Evolutionary conservation across 2,329 filamentous ascomycete species (phyloP).

Genomic region (Cyclaneusma minus): DNA sequence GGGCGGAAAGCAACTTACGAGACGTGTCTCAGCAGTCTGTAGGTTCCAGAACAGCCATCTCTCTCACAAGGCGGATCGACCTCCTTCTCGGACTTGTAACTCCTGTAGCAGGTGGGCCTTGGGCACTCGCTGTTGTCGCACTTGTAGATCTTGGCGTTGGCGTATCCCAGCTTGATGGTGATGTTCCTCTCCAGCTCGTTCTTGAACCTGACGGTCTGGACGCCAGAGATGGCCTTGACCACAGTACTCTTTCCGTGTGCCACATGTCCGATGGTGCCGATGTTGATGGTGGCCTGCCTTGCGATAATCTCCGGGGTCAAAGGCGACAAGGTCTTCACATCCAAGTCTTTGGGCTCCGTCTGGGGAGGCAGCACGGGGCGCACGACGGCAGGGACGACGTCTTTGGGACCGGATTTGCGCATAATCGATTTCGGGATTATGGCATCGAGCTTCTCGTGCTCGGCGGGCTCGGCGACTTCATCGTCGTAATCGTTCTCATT

Average conservation of each 20-base stretch:
- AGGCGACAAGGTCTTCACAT: conserved; percentile 65
- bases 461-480: conserved; percentile 37
- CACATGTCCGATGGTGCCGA: conserved; percentile 96
- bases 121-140: conserved; percentile 88
- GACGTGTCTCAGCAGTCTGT: conserved; percentile 79
- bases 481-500: conserved; percentile 41
- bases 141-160: conserved; percentile 99
- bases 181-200: conserved; percentile 99
- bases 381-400: conserved; percentile 38
- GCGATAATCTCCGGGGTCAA: conserved; percentile 94
- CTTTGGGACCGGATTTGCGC: conserved; percentile 54
- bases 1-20: conserved; percentile 47
- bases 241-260: conserved; percentile 98
- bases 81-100: conserved; percentile 98
- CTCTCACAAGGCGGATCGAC: conserved; percentile 92
- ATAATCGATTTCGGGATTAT: conserved; percentile 76
- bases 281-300: conserved; percentile 96
- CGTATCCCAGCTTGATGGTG: conserved; percentile 98
- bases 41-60: conserved; percentile 76
- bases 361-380: conserved; percentile 67
- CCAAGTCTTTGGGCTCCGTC: conserved; percentile 80
- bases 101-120: conserved; percentile 86
- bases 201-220: conserved; percentile 99
- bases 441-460: conserved; percentile 45
- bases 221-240: conserved; percentile 96